These are phyloP conservation scores for Smittium culicis DNA, from an alignment of 371 early-diverging fungal genomes.

Conservation along the genomic window DNA sequence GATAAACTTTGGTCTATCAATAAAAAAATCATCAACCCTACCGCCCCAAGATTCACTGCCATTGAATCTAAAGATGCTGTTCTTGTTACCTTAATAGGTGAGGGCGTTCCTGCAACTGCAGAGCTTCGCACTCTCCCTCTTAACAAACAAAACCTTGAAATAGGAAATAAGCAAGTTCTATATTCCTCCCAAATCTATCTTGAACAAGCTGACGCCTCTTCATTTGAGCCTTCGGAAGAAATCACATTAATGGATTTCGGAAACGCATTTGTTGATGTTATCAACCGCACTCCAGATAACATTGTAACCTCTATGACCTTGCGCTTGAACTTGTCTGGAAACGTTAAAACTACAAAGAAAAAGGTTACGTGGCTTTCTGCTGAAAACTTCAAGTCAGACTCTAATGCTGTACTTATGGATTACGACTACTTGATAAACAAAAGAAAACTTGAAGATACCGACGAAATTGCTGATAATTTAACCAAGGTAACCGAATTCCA, in stretches of 20 bases:
- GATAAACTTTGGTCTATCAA: constrained; percentile 99
- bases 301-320: constrained; percentile 38
- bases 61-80: constrained; percentile 49
- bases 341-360: constrained; percentile 97
- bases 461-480: constrained; percentile 68
- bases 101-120: constrained; percentile 32
- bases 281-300: constrained; percentile 38
- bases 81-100: constrained; percentile 45
- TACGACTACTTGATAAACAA: constrained; percentile 95
- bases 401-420: constrained; percentile 60
- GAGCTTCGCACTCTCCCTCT: constrained; percentile 51
- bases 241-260: constrained; percentile 99
- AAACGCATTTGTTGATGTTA: constrained; percentile 76
- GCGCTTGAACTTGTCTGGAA: constrained; percentile 81
- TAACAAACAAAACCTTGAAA: constrained; percentile 91
- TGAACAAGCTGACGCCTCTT: constrained; percentile 80
- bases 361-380: constrained; percentile 96
- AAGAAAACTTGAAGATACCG: constrained; percentile 93
- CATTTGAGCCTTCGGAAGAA: constrained; percentile 77
- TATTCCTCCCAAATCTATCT: constrained; percentile 67
- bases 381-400: constrained; percentile 36
- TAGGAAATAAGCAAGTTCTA: constrained; percentile 79
- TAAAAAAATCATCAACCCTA: constrained; percentile 94
- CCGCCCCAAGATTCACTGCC: constrained; percentile 85
- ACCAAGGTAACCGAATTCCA: constrained; percentile 84